A percentile compares a stretch with the other conserved stretches of the same genome.
phyloP scores from a whole-genome alignment of 495 filamentous ascomycete species.

The Penicilliopsis zonata region DNA sequence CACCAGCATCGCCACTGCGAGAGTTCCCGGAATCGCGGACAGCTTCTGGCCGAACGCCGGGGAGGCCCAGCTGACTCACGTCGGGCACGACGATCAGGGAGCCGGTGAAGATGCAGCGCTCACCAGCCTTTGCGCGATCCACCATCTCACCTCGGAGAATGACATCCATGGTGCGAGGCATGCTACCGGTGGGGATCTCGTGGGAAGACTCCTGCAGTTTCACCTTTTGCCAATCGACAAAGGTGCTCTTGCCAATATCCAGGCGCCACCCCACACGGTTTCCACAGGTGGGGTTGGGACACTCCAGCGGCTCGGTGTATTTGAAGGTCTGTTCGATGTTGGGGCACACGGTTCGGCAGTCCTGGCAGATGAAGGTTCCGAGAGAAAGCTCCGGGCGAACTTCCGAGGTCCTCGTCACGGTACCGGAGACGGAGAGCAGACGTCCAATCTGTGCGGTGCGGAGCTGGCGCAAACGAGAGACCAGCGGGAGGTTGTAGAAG shows the following conservation, averaged over 20 bases:
- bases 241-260: constrained; percentile 93
- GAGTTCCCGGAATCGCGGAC: constrained; percentile 68
- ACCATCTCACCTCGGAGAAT: constrained; percentile 98
- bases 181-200: constrained; percentile 96
- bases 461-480: constrained; percentile 79
- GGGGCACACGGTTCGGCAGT: constrained; percentile 63
- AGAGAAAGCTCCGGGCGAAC: constrained; percentile 87
- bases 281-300: constrained; percentile 80
- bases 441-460: constrained; percentile 86
- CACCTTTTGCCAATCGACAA: constrained; percentile 98
- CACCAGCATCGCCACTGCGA: constrained; percentile 67
- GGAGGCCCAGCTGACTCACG: constrained; percentile 87
- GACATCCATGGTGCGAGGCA: constrained; percentile 96
- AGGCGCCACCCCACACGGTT: constrained; percentile 87
- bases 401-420: constrained; percentile 92
- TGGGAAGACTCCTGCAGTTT: constrained; percentile 95
- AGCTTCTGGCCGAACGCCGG: constrained; percentile 75
- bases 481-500: constrained; percentile 93
- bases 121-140: constrained; percentile 90
- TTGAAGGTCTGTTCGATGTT: constrained; percentile 97
- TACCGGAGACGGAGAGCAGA: constrained; percentile 88
- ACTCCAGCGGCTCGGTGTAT: constrained; percentile 94
- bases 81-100: constrained; percentile 94
- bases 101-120: constrained; percentile 96
- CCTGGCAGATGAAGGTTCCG: constrained; percentile 86